Evolutionary conservation across 1,139 yeast species (phyloP).

Genomic region (Kluyveromyces sp.): DNA sequence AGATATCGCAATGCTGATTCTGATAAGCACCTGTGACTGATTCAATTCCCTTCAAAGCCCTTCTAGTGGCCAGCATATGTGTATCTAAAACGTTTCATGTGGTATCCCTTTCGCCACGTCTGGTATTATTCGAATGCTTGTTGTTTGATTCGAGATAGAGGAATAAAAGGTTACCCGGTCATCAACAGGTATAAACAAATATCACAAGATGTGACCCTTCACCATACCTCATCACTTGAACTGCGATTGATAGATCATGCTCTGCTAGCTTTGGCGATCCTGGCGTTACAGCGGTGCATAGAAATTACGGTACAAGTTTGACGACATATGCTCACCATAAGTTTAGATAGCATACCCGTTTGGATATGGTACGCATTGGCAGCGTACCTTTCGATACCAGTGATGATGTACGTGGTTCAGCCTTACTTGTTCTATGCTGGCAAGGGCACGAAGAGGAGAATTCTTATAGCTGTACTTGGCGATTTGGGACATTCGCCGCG

Average conservation of each 20-base stretch:
- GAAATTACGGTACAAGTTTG: too few species aligned
- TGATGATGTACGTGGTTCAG: slow-evolving; percentile 30
- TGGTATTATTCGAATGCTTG: not conserved
- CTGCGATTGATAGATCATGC: too few species aligned
- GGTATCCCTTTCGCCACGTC: slow-evolving; percentile 2
- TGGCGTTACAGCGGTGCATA: not conserved
- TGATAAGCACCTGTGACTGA: not conserved
- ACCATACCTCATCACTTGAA: too few species aligned
- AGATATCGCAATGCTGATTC: not conserved
- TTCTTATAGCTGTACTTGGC: slow-evolving; percentile 79
- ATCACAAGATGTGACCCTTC: not conserved
- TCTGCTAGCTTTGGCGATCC: too few species aligned
- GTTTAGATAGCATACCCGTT: slow-evolving; percentile 11
- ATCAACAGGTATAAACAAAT: too few species aligned
- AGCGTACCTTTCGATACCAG: slow-evolving; percentile 35
- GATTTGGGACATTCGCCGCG: slow-evolving; percentile 95
- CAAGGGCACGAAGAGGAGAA: slow-evolving; percentile 40
- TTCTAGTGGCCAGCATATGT: too few species aligned
- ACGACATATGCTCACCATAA: too few species aligned
- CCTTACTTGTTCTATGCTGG: slow-evolving; percentile 32
- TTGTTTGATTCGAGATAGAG: not conserved
- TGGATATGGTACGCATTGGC: slow-evolving; percentile 28
- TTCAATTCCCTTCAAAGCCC: too few species aligned
- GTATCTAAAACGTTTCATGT: not conserved
- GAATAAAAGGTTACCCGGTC: slow-evolving; percentile 3